Conservation (phyloP, 1,284 basidiomycete species). For the Moesziomyces parantarcticus region DNA sequence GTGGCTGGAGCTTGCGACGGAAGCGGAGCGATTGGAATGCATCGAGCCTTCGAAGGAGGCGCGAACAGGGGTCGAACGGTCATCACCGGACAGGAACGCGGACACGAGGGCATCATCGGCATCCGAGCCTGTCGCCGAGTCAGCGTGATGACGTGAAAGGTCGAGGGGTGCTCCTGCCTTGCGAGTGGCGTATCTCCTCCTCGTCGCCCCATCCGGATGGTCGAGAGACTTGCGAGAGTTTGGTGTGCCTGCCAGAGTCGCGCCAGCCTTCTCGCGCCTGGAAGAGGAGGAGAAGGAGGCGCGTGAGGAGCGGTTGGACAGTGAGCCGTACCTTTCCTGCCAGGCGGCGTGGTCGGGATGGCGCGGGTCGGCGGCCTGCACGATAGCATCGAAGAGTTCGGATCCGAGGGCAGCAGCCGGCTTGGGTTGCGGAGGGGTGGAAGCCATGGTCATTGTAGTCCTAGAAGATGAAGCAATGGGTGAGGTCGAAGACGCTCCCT, state of each 20-base stretch:
- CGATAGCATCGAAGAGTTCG: slow-evolving; percentile 42
- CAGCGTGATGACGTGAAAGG: slow-evolving; percentile 3
- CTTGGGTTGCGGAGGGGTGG: slow-evolving; percentile 5
- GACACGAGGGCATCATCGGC: slow-evolving; percentile 25
- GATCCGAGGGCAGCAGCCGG: slow-evolving; percentile 17
- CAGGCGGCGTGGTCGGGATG: slow-evolving; percentile 44
- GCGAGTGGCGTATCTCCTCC: slow-evolving; percentile 18
- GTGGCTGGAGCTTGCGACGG: slow-evolving; percentile 17
- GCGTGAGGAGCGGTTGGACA: slow-evolving; percentile 25
- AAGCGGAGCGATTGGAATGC: slow-evolving; percentile 21
- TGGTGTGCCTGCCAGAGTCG: slow-evolving; percentile 4
- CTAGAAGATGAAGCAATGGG: not conserved
- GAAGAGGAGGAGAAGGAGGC: slow-evolving; percentile 18
- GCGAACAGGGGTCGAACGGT: slow-evolving; percentile 8
- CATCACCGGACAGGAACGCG: slow-evolving; percentile 5
- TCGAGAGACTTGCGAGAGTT: slow-evolving; percentile 26
- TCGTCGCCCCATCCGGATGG: slow-evolving; percentile 9
- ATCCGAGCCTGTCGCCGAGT: slow-evolving; percentile 23
- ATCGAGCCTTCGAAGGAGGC: slow-evolving; percentile 35
- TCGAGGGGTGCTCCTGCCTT: slow-evolving; percentile 7
- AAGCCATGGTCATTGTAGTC: not conserved
- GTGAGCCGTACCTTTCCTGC: slow-evolving; percentile 26
- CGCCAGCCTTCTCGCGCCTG: slow-evolving; percentile 14
- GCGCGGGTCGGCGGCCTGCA: slow-evolving; percentile 39
- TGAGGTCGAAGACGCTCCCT: too few species aligned